Conservation (phyloP, 2,329 filamentous ascomycete species). For the Magnaporthales sp. region DNA sequence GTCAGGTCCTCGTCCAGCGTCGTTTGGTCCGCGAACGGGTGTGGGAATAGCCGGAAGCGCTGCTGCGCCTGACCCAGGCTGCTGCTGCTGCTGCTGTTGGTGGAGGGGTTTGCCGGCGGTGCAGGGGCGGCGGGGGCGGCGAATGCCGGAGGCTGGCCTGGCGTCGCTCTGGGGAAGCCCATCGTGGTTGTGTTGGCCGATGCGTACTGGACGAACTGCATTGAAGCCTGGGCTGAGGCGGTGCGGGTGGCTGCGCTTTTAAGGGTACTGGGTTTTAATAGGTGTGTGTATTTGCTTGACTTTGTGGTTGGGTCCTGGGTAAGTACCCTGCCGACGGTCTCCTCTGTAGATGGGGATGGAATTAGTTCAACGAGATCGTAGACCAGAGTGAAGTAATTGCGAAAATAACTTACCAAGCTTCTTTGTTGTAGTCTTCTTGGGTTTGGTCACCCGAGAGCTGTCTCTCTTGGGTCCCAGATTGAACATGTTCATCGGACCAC, state of each 20-base stretch:
- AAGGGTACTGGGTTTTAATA: not conserved
- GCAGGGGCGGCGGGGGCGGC: not conserved
- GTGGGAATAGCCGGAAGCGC: not conserved
- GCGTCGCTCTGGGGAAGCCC: not conserved
- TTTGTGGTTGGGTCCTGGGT: not conserved
- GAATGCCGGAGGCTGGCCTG: not conserved
- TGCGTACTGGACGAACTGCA: not conserved
- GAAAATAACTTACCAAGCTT: not conserved
- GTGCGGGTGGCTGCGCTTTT: not conserved
- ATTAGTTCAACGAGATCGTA: no score
- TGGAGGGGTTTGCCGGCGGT: not conserved
- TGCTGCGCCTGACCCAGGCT: not conserved
- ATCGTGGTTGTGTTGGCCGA: not conserved
- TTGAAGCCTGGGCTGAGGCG: not conserved
- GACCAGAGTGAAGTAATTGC: no score
- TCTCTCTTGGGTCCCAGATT: not conserved
- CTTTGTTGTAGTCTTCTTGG: not conserved
- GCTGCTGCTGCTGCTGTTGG: not conserved
- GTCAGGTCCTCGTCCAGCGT: not conserved
- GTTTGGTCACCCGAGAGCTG: not conserved
- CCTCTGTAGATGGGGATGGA: not conserved
- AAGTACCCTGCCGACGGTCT: not conserved
- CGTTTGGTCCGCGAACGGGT: not conserved
- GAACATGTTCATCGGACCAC: not conserved
- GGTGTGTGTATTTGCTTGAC: not conserved